Evolutionary conservation across 305 asterid genomes (phyloP).

Genomic region (Solanum hybrid): DNA sequence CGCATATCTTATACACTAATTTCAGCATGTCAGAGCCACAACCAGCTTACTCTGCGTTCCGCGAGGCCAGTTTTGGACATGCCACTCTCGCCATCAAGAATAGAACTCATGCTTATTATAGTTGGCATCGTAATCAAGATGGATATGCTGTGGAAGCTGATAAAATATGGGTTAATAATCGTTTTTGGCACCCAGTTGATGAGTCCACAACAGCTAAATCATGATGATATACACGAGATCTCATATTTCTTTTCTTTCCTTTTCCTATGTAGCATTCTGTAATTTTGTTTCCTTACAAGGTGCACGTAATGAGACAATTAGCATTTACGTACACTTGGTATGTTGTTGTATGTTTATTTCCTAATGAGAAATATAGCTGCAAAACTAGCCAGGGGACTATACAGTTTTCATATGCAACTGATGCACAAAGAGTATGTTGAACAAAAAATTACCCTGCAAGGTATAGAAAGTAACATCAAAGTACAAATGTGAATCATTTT

Average conservation of each 20-base stretch:
- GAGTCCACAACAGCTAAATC: constrained; percentile 27
- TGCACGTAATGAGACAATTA: background rate
- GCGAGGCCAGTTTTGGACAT: constrained; percentile 83
- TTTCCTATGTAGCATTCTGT: background rate
- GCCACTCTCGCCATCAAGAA: constrained; percentile 62
- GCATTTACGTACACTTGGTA: background rate
- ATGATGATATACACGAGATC: background rate
- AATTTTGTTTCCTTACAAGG: background rate
- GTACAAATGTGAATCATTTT: background rate
- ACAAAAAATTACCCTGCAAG: background rate
- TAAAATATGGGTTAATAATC: constrained; percentile 54
- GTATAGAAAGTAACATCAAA: background rate
- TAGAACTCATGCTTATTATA: constrained; percentile 57
- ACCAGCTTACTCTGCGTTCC: constrained; percentile 64
- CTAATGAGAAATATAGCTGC: background rate
- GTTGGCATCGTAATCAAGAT: constrained; percentile 76
- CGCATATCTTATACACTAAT: background rate
- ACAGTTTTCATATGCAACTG: background rate
- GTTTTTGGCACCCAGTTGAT: constrained; percentile 43
- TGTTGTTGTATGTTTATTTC: background rate
- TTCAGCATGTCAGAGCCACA: constrained; percentile 78
- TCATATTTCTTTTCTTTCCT: background rate
- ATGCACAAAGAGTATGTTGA: background rate
- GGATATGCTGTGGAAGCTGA: constrained; percentile 57
- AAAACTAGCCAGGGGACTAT: background rate